Evolutionary conservation across 495 filamentous ascomycete genomes (phyloP), one percentile per base, ranked within the genome.

Genomic region (Xylaria sp.): DNA sequence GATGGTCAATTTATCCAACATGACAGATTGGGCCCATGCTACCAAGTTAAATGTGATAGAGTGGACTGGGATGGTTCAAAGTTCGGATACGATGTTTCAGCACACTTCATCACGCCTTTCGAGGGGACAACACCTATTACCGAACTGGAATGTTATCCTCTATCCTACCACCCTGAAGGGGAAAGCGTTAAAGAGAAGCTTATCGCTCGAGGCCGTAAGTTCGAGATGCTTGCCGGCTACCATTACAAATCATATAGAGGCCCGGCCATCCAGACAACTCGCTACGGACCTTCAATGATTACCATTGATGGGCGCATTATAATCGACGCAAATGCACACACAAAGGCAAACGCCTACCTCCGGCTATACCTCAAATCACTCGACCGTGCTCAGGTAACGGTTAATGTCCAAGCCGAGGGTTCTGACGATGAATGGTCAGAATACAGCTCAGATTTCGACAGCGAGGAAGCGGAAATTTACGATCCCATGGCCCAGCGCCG

Each of bases 161-260:
- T 91, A 1, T 76, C 78, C 6, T 90, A 86, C 73, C 89, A 92
- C 76, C 68, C 78, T 0, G 78, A 88, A 11, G 75, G 78, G 58
- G 79, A 85, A 0, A 77, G 68, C 14, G 71, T 89, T 17, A 69
- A 57, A 1, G 78, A 78, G 33, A 55, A 73, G 7, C 73, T 90
- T 52, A 75, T 84, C 9, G 77, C 80, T 53, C 81, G 85, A 7
- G 88, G 88, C n/a, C 81, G 80, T 62, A 58, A 75, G 9, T 89
- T 88, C 71, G 84, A 89, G 71, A 72, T 74, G 35, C 82, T 90
- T 26, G 82, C 83, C 50, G 90, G 91, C 2, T 86, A 85, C 55
- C 85, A 90, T 71, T 91, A 90, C 82, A 89, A 87, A 75, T 75
- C 82, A 8, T 91, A 91, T 73, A 77, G 84, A 26, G 90, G 88